Conservation (phyloP, 192 early-diverging fungal genomes). For the Podila horticola region DNA sequence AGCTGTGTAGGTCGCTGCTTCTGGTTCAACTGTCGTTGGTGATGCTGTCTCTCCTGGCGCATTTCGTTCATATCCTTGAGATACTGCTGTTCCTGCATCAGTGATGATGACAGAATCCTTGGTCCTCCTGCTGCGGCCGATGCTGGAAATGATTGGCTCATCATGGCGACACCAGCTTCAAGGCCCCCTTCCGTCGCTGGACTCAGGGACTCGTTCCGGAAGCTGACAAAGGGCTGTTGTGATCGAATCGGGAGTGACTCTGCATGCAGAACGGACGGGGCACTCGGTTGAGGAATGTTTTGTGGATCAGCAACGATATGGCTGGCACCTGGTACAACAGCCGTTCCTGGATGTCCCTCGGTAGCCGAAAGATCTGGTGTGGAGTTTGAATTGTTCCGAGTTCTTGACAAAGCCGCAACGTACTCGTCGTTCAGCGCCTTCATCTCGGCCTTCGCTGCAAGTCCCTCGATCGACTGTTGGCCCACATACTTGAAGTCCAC, state of each 20-base stretch:
- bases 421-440: slow-evolving; percentile 26
- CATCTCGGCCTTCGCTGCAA: slow-evolving; percentile 51
- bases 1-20: slow-evolving; percentile 47
- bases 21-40: slow-evolving; percentile 39
- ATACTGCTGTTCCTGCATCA: slow-evolving; percentile 38
- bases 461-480: slow-evolving; percentile 34
- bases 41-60: slow-evolving; percentile 34
- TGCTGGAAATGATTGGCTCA: not conserved
- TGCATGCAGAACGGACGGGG: not conserved
- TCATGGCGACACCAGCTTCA: not conserved
- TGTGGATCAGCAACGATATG: slow-evolving; percentile 51
- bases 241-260: not conserved
- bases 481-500: slow-evolving; percentile 95
- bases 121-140: slow-evolving; percentile 11
- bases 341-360: slow-evolving; percentile 45
- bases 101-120: slow-evolving; percentile 25
- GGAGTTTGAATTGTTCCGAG: slow-evolving; percentile 11
- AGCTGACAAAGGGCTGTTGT: slow-evolving; percentile 16
- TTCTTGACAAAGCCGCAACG: slow-evolving; percentile 4
- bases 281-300: slow-evolving; percentile 38
- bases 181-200: not conserved
- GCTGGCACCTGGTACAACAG: slow-evolving; percentile 54
- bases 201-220: not conserved
- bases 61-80: slow-evolving; percentile 46
- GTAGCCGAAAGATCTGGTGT: slow-evolving; percentile 39